Evolutionary conservation across 306 rosid species (phyloP).

Genomic region (Prunus campanulata): DNA sequence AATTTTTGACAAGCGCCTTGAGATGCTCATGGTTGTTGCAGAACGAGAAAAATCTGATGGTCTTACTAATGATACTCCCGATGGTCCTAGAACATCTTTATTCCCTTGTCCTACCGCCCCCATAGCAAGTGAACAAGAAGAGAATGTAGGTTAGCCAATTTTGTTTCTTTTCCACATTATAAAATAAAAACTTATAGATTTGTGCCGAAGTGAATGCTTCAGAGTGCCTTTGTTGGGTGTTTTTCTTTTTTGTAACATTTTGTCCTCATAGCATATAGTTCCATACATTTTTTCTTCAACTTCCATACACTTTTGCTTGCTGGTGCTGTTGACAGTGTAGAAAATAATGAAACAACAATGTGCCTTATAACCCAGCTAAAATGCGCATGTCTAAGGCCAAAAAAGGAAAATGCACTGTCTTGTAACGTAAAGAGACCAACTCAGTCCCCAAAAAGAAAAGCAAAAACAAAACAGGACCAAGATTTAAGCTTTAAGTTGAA

Average conservation of each 20-base stretch:
- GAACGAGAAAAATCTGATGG: conserved; percentile 63
- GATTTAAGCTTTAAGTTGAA: neutral
- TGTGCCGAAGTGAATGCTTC: conserved; percentile 6
- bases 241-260: conserved; percentile 29
- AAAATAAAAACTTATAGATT: neutral
- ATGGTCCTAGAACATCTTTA: conserved; percentile 17
- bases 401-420: neutral
- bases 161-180: conserved; percentile 16
- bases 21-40: conserved; percentile 82
- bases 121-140: conserved; percentile 30
- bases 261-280: conserved; percentile 39
- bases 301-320: neutral
- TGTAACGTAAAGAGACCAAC: neutral
- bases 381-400: neutral
- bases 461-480: neutral
- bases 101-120: conserved; percentile 13
- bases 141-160: conserved; percentile 21
- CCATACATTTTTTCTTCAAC: conserved; percentile 2
- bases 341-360: neutral
- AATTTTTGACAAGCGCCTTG: conserved; percentile 83
- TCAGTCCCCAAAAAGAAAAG: neutral
- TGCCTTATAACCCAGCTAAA: too few relatives aligned
- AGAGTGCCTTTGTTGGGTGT: conserved; percentile 42
- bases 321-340: too few relatives aligned
- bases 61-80: conserved; percentile 24